phyloP scores from a whole-genome alignment of 345 rosid genomes.

The Hibiscus mutabilis region DNA sequence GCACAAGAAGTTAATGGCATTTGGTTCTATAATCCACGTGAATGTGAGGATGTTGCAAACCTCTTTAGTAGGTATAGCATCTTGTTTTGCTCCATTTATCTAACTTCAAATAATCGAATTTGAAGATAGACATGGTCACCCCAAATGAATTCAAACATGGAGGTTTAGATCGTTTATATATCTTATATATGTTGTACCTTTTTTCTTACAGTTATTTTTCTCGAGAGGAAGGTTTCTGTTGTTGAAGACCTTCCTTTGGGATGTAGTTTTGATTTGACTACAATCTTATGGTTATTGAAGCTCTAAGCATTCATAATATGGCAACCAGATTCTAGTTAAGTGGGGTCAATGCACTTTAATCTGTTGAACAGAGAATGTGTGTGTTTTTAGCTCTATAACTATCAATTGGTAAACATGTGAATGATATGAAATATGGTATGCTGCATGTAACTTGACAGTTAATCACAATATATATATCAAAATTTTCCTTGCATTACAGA shows the following conservation, averaged over 20 bases:
- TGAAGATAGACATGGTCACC: background rate
- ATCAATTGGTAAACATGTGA: background rate
- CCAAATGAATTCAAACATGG: background rate
- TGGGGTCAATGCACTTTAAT: background rate
- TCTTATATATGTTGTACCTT: background rate
- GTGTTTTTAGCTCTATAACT: background rate
- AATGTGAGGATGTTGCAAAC: slow-evolving; percentile 54
- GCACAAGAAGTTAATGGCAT: slow-evolving; percentile 61
- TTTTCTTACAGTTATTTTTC: background rate
- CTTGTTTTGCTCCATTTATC: background rate
- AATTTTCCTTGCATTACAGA: background rate
- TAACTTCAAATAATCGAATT: background rate
- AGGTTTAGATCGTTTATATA: background rate
- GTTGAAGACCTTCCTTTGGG: background rate
- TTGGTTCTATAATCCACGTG: slow-evolving; percentile 55
- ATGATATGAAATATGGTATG: background rate
- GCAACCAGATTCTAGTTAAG: background rate
- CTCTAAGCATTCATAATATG: background rate
- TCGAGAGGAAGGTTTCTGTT: background rate
- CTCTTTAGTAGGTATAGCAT: slow-evolving; percentile 41
- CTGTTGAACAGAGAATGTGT: background rate
- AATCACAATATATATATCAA: background rate
- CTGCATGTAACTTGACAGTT: background rate
- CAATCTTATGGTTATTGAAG: background rate
- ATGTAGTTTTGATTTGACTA: background rate